phyloP scores from a whole-genome alignment of 1,139 yeast genomes.

The Meyerozyma smithsonii region DNA sequence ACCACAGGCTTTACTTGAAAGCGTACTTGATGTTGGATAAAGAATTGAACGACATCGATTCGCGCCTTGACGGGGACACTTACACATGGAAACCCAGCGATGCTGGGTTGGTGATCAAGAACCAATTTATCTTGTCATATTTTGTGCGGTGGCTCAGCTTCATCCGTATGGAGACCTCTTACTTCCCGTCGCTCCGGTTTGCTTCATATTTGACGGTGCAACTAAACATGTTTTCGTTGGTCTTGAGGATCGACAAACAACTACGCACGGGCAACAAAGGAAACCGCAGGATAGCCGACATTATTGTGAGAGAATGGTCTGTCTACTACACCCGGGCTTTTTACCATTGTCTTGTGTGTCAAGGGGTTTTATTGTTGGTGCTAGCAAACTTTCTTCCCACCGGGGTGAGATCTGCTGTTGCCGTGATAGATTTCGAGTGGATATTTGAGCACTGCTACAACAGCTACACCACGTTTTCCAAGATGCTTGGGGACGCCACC shows the following conservation, averaged over 20 bases:
- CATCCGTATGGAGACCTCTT: constrained; percentile 24
- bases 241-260: constrained; percentile 17
- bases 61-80: constrained; percentile 6
- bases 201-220: constrained; percentile 25
- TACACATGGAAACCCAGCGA: constrained; percentile 6
- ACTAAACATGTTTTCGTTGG: constrained; percentile 24
- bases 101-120: constrained; percentile 16
- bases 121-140: constrained; percentile 17
- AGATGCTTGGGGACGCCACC: not conserved
- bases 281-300: constrained; percentile 9
- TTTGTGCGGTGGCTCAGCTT: constrained; percentile 30
- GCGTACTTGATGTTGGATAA: constrained; percentile 9
- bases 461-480: not conserved
- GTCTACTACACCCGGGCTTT: constrained; percentile 15
- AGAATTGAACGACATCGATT: constrained; percentile 6
- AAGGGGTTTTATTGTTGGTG: constrained; percentile 21
- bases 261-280: constrained; percentile 11
- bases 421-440: constrained; percentile 8
- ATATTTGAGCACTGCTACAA: constrained; percentile 6
- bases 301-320: constrained; percentile 10
- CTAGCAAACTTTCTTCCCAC: constrained; percentile 13
- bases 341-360: constrained; percentile 19
- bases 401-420: constrained; percentile 9
- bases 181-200: constrained; percentile 31
- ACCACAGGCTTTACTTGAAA: constrained; percentile 20